phyloP scores from a whole-genome alignment of 2,329 filamentous ascomycete genomes.

The Bipolaris cookei region DNA sequence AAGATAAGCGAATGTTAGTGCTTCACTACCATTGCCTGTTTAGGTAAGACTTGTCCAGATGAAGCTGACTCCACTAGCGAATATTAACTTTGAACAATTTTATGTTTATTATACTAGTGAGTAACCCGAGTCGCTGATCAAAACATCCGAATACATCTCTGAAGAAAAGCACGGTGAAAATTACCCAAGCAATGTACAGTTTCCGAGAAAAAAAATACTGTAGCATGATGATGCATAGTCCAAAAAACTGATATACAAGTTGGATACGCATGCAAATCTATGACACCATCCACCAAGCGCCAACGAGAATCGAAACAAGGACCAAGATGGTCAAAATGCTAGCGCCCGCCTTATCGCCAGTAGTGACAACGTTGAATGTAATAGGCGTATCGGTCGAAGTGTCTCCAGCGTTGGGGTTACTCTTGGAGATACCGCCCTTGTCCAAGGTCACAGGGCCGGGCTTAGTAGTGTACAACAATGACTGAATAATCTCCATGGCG shows the following conservation, averaged over 20 bases:
- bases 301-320: constrained; percentile 61
- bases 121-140: neutral
- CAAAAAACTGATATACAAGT: constrained; percentile 5
- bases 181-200: neutral
- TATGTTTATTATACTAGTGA: neutral
- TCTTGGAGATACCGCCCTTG: constrained; percentile 60
- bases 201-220: neutral
- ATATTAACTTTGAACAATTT: neutral
- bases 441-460: constrained; percentile 53
- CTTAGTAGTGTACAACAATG: constrained; percentile 47
- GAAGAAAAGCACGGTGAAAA: neutral
- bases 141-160: neutral
- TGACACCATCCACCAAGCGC: constrained; percentile 62
- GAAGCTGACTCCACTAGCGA: neutral
- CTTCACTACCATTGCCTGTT: constrained; percentile 19
- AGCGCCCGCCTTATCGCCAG: constrained; percentile 71
- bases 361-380: constrained; percentile 54
- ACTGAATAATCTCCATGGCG: constrained; percentile 61
- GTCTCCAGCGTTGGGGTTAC: constrained; percentile 53
- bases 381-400: constrained; percentile 40
- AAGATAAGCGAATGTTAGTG: constrained; percentile 20
- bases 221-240: neutral
- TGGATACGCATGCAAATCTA: constrained; percentile 23
- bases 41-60: neutral
- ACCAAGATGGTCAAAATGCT: constrained; percentile 68